These are phyloP conservation scores for Phytophthora ohioensis DNA, from an alignment of 352 stramenopile genomes.

Conservation along the genomic window DNA sequence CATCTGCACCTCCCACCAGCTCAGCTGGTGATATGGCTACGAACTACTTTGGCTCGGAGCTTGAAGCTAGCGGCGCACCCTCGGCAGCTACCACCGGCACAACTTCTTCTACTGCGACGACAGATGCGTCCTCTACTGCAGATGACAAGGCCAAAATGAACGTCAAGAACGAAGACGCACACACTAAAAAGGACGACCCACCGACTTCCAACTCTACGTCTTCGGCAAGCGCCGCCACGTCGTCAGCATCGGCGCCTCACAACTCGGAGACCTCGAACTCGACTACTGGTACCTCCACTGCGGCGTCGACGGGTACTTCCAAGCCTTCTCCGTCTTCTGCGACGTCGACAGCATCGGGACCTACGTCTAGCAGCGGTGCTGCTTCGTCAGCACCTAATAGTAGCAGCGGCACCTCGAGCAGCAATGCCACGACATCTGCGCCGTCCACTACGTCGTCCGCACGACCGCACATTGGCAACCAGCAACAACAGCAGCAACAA, in stretches of 20 bases:
- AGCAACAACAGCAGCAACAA: constrained; percentile 50
- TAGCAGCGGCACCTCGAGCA: constrained; percentile 19
- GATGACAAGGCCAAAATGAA: constrained; percentile 46
- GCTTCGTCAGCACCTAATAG: constrained; percentile 21
- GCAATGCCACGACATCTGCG: constrained; percentile 33
- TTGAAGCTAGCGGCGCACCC: constrained; percentile 37
- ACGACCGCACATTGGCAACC: constrained; percentile 73
- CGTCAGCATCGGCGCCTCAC: constrained; percentile 19
- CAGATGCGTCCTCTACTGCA: constrained; percentile 13
- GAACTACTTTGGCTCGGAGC: constrained; percentile 78
- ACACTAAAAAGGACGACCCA: constrained; percentile 39
- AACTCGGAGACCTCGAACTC: constrained; percentile 31
- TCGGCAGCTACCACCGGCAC: constrained; percentile 13
- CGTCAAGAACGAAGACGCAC: constrained; percentile 42
- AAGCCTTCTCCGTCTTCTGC: constrained; percentile 22
- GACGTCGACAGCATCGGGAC: constrained; percentile 13
- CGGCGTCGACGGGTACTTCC: constrained; percentile 16
- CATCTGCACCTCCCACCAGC: constrained; percentile 24
- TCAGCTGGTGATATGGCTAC: constrained; percentile 48
- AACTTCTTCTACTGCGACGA: constrained; percentile 24
- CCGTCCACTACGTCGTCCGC: constrained; percentile 68
- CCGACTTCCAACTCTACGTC: constrained; percentile 24
- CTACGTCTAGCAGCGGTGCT: constrained; percentile 11
- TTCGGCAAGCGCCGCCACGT: constrained; percentile 22
- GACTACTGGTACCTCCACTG: constrained; percentile 27